phyloP scores from a whole-genome alignment of 441 rosid species.

The Aleurites moluccanus region DNA sequence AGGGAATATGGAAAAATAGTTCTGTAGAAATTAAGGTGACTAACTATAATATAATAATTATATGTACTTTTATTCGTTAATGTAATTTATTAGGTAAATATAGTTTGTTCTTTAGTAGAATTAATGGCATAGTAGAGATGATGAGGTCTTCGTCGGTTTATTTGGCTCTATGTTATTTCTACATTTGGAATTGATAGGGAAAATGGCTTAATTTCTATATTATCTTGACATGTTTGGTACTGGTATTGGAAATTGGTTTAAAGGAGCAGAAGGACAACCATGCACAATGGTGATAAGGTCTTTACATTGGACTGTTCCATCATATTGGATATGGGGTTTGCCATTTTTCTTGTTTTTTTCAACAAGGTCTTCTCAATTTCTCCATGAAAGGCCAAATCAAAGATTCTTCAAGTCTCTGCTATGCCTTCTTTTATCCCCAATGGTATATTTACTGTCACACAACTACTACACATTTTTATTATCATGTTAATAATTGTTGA shows the following conservation, averaged over 20 bases:
- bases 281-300: slow-evolving; percentile 60
- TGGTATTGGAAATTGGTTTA: not conserved
- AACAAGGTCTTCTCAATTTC: slow-evolving; percentile 57
- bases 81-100: not conserved
- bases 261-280: slow-evolving; percentile 44
- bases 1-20: not conserved
- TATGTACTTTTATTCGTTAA: too few relatives aligned
- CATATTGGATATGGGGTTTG: slow-evolving; percentile 58
- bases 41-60: too few relatives aligned
- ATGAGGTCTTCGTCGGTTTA: not conserved
- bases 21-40: too few relatives aligned
- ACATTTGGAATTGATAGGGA: not conserved
- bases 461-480: not conserved
- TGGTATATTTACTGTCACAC: slow-evolving; percentile 29
- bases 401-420: slow-evolving; percentile 32
- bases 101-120: not conserved
- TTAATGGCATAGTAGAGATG: not conserved
- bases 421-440: slow-evolving; percentile 42
- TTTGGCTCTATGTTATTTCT: not conserved
- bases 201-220: not conserved
- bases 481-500: not conserved
- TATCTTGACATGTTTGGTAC: not conserved
- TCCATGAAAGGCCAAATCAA: slow-evolving; percentile 50
- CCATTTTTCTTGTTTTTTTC: slow-evolving; percentile 64
- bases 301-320: slow-evolving; percentile 58